A percentile compares a stretch with the other conserved stretches of the same genome.
Evolutionary conservation across 805 yeast genomes (phyloP).

Genomic region (Candida boidinii): DNA sequence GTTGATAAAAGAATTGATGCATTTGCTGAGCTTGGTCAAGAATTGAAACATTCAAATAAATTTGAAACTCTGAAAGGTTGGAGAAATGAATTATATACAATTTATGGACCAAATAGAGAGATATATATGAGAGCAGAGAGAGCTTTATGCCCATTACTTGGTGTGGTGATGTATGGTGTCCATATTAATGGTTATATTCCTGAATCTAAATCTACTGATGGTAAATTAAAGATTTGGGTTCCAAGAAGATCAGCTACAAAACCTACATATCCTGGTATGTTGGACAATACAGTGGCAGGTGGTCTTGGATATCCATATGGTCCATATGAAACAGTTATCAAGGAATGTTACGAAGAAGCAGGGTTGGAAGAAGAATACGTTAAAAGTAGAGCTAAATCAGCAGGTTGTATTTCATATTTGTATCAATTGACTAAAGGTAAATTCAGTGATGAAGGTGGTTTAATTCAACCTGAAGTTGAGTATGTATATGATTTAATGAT

Average conservation of each 20-base stretch:
- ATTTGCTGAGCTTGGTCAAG: slow-evolving; percentile 33
- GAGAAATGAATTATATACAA: slow-evolving; percentile 78
- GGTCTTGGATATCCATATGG: slow-evolving; percentile 83
- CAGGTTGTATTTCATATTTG: slow-evolving; percentile 66
- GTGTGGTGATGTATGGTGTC: slow-evolving; percentile 84
- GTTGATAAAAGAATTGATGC: slow-evolving; percentile 31
- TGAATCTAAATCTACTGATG: slow-evolving; percentile 23
- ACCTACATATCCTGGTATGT: slow-evolving; percentile 82
- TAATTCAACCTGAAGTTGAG: slow-evolving; percentile 87
- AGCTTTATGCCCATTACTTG: slow-evolving; percentile 71
- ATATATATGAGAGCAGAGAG: slow-evolving; percentile 74
- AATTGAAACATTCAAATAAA: slow-evolving; percentile 27
- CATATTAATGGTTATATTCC: slow-evolving; percentile 73
- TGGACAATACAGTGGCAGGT: slow-evolving; percentile 94
- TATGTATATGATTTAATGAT: slow-evolving; percentile 65
- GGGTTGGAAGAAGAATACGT: slow-evolving; percentile 56
- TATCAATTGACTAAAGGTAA: slow-evolving; percentile 26
- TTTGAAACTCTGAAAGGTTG: slow-evolving; percentile 53
- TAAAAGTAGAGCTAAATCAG: slow-evolving; percentile 30
- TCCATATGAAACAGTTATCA: slow-evolving; percentile 64
- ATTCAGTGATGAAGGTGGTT: slow-evolving; percentile 36
- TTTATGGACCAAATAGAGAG: slow-evolving; percentile 44
- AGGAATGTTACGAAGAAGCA: slow-evolving; percentile 90
- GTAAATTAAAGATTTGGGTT: slow-evolving; percentile 60
- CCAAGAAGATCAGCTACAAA: slow-evolving; percentile 74